Evolutionary conservation across 805 yeast species (phyloP), one percentile per base, ranked within the genome.

Genomic region (Candida tibetensis): DNA sequence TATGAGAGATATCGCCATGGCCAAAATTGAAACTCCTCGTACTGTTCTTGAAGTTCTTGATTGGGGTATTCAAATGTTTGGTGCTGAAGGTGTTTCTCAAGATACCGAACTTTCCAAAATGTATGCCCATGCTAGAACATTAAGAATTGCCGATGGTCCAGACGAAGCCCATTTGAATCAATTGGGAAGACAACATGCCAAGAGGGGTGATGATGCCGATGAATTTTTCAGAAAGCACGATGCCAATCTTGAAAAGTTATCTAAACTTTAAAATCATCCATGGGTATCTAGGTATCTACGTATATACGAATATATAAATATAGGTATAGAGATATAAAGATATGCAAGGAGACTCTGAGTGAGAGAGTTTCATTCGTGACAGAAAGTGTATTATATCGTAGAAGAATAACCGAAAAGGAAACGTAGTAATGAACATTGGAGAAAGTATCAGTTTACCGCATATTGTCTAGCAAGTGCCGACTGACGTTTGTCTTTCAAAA

Each of bases 121-220:
- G 57, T 81, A 72, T 58, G 75, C 77, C 17, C 56, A 58, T 39
- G 62, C 72, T 32, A 66, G 85, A 53, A 76, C 80, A 30, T 66
- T 79, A 39, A 62, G 85, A 45, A 75, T 79, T 39, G 84, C 85
- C 12, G 85, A 81, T 54, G 85, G 85, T 9, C 85, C 85, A 2
- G 85, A 79, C 61, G 85, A 79, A 55, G 81, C 81, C 3, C 83
- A 80, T 53, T 59, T 76, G 53, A 60, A 62, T 42, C 84, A 79
- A 58, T 62, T 80, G 45, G 83, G 77, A 5, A 68, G 76, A 41
- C 55, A 62, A 30, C 75, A 72, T 40, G 58, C 66, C 9, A 72
- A 71, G 48, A 53, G 52, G 28, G 67, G 66, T 34, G 45, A 50
- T 2, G 40, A 44, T n/a, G 66, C 63, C 32, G 71, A 71, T 41